These are phyloP conservation scores for Phlyctochytrium bullatum DNA, from an alignment of 192 early-diverging fungal genomes.

Conservation along the genomic window DNA sequence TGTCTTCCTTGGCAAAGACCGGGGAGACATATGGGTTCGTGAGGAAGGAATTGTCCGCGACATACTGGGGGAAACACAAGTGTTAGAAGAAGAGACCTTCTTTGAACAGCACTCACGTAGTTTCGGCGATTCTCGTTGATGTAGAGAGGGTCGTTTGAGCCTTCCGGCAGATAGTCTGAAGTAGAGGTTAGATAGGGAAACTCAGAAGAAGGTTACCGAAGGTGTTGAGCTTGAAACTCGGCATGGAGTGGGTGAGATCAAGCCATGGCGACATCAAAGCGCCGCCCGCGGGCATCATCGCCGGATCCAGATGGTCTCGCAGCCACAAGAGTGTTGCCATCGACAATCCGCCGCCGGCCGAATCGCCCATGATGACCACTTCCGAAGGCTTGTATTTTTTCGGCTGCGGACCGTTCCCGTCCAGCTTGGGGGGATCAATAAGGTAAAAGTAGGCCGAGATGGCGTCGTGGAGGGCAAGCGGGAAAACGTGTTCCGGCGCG, in stretches of 20 bases:
- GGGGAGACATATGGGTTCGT: conserved; percentile 43
- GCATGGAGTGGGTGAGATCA: conserved; percentile 51
- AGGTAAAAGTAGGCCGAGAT: conserved; percentile 72
- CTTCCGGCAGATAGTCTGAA: conserved; percentile 35
- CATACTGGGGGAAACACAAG: conserved; percentile 16
- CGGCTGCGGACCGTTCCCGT: conserved; percentile 8
- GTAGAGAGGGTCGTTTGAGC: conserved; percentile 30
- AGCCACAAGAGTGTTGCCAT: conserved; percentile 43
- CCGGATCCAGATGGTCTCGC: conserved; percentile 25
- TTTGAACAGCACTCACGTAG: conserved; percentile 16
- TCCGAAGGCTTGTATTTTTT: conserved; percentile 31
- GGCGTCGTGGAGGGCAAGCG: conserved; percentile 77
- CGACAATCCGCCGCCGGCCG: conserved; percentile 51
- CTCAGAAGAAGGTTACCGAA: too few relatives aligned
- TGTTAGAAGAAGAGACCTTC: conserved; percentile 3
- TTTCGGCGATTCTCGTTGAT: conserved; percentile 22
- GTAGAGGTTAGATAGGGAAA: too few relatives aligned
- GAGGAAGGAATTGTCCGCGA: conserved; percentile 28
- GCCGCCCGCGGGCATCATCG: conserved; percentile 48
- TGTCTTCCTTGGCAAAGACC: conserved; percentile 34
- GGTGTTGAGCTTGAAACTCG: conserved; percentile 41
- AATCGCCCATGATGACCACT: conserved; percentile 49
- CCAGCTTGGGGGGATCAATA: conserved; percentile 47
- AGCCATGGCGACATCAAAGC: conserved; percentile 67
- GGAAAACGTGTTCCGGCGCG: conserved; percentile 78